Evolutionary conservation across 495 filamentous ascomycete genomes (phyloP), one percentile per base, ranked within the genome.

Genomic region (Hyaloscypha variabilis): DNA sequence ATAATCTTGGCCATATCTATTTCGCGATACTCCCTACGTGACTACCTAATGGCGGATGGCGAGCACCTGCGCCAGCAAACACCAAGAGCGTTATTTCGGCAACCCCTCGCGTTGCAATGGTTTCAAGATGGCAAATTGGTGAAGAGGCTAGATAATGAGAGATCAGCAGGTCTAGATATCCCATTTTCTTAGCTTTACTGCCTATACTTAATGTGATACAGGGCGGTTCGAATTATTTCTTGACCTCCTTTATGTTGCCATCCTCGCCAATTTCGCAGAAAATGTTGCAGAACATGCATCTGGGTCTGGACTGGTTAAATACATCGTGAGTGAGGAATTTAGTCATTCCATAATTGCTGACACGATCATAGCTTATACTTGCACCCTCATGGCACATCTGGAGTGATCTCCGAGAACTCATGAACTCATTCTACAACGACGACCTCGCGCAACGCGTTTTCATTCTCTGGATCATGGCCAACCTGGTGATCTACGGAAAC

Each of bases 391-490:
- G 81, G 81, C 76, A 81, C 34, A 71, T 81, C 10, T 83, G 81
- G 81, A 77, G 75, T 60, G 79, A 80, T 57, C 70, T 81, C 3
- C 77, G 77, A 59, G 79, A 79, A 64, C 60, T 81, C 49, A 82
- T 82, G 80, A 80, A 79, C 73, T 77, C 73, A 10, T 82, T 81
- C 73, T 80, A 78, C 65, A 82, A 79, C 65, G 79, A 83, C 53
- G 81, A 83, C 64, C 56, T 83, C 14, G 66, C 79, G 0, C 79
- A 83, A 55, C 78, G 81, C 28, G 46, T 77, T 14, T 70, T 80
- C 24, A 81, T 82, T n/a, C 69, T 81, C 8, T 82, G 80, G 78
- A 69, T 79, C 26, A 81, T 83, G 78, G 73, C 79, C 30, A 57
- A 78, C 8, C 73, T 81, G 25, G 68, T 82, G 6, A 66, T 82